Conservation (phyloP, 371 early-diverging fungal species). For the Mortierella polycephala region DNA sequence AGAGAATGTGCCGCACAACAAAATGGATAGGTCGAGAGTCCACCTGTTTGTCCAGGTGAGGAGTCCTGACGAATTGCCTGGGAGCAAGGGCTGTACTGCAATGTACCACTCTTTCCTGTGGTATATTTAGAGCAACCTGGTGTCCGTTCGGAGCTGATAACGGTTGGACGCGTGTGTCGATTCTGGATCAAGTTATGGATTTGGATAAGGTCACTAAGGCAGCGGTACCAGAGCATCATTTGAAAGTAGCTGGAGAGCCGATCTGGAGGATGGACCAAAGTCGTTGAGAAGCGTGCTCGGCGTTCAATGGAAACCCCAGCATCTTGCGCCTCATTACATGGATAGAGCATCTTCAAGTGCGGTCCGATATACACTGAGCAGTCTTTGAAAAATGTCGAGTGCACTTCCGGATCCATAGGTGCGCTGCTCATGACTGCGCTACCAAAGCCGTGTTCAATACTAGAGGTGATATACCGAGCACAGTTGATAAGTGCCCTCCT, state of each 20-base stretch:
- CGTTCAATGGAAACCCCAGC: neutral
- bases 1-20: constrained; percentile 10
- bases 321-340: neutral
- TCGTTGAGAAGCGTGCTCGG: neutral
- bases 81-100: neutral
- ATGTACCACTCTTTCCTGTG: neutral
- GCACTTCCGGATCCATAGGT: constrained; percentile 1
- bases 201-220: constrained; percentile 11
- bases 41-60: neutral
- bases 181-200: constrained; percentile 23
- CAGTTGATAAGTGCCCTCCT: constrained; percentile 32
- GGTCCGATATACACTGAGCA: constrained; percentile 14
- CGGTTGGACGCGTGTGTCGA: neutral
- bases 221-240: constrained; percentile 29
- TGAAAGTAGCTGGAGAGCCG: constrained; percentile 18
- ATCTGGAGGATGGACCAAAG: constrained; percentile 9
- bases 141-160: neutral
- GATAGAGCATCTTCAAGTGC: neutral
- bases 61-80: neutral
- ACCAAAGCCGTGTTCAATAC: constrained; percentile 11
- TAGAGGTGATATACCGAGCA: constrained; percentile 29
- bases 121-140: neutral
- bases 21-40: constrained; percentile 1
- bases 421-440: neutral
- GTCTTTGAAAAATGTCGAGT: neutral